Conservation (phyloP, 208 protist species). For the Acanthamoeba lenticulata region DNA sequence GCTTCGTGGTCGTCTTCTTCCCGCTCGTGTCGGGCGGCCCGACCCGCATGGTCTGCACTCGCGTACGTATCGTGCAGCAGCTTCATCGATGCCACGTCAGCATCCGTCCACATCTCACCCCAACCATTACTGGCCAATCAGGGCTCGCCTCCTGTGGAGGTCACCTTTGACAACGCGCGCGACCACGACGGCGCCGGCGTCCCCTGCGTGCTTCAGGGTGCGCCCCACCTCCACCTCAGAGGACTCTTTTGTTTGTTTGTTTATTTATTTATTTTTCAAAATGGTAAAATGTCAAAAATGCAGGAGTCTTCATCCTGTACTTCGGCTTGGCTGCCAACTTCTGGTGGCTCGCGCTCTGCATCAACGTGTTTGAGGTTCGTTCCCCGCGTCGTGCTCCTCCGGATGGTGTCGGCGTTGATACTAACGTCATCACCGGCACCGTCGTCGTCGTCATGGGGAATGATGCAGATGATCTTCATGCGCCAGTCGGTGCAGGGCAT, state of each 20-base stretch:
- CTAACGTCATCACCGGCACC: too few species aligned
- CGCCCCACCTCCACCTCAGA: not conserved
- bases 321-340: not conserved
- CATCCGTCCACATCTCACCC: not conserved
- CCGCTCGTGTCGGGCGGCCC: not conserved
- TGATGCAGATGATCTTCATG: constrained; percentile 4
- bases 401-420: too few species aligned
- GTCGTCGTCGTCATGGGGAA: too few species aligned
- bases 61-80: not conserved
- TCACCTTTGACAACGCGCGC: not conserved
- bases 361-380: not conserved
- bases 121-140: not conserved
- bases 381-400: too few species aligned
- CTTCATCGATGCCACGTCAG: not conserved
- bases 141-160: not conserved
- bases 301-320: not conserved
- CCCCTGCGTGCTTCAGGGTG: constrained; percentile 4
- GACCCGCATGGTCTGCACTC: not conserved
- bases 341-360: not conserved
- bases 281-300: not conserved
- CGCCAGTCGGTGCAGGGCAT: not conserved
- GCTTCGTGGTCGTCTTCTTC: not conserved
- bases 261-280: not conserved
- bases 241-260: not conserved
- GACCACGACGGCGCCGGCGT: constrained; percentile 38